Evolutionary conservation across 768 basidiomycete species (phyloP).

Genomic region (Leccinellum rugosiceps): DNA sequence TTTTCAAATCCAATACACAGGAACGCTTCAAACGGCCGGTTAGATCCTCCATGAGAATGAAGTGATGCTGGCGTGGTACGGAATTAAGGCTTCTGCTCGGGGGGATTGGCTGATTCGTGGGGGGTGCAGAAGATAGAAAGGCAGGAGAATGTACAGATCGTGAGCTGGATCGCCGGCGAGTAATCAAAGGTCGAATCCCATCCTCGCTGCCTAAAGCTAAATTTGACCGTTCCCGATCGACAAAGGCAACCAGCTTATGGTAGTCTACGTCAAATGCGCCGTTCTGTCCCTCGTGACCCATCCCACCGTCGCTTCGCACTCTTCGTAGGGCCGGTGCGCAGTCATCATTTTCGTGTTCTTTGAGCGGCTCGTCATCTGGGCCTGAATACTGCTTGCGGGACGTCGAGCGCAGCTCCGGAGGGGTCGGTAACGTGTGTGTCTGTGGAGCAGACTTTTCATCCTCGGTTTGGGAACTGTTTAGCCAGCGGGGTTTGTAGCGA

Average conservation of each 20-base stretch:
- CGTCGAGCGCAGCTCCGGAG: constrained; percentile 13
- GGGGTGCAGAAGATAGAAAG: constrained; percentile 27
- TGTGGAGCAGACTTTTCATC: constrained; percentile 54
- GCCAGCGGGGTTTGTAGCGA: constrained; percentile 35
- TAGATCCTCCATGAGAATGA: constrained; percentile 98
- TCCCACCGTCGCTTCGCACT: constrained; percentile 59
- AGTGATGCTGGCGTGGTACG: constrained; percentile 89
- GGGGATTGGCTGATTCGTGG: constrained; percentile 28
- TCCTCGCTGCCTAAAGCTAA: constrained; percentile 18
- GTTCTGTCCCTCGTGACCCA: constrained; percentile 35
- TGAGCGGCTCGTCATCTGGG: constrained; percentile 41
- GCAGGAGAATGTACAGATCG: constrained; percentile 32
- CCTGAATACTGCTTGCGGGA: constrained; percentile 16
- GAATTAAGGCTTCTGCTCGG: constrained; percentile 42
- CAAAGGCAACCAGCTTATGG: constrained; percentile 23
- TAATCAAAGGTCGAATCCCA: constrained; percentile 27
- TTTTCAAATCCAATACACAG: constrained; percentile 97
- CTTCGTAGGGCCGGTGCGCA: constrained; percentile 47
- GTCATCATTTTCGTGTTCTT: constrained; percentile 39
- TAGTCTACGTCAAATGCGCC: constrained; percentile 45
- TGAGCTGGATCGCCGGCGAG: constrained; percentile 42
- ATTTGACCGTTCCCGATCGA: constrained; percentile 15
- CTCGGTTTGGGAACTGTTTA: constrained; percentile 43
- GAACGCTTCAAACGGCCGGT: constrained; percentile 89
- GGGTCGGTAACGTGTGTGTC: constrained; percentile 22